Base-by-base conservation (phyloP, 768 basidiomycete genomes). In the Amylocystis lapponica region DNA sequence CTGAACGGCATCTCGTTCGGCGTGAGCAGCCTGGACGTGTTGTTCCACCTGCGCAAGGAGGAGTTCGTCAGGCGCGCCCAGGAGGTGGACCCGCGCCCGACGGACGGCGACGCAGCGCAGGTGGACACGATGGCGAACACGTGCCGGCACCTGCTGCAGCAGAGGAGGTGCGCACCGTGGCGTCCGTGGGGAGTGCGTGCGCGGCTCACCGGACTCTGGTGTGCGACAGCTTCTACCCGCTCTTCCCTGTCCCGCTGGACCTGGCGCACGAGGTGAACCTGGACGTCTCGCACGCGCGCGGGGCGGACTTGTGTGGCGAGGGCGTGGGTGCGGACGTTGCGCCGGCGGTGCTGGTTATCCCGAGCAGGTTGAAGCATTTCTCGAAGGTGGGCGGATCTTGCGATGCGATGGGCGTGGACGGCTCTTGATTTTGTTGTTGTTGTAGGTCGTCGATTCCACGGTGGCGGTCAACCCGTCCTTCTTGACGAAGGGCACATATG, bases 191-290 rank as follows among this genome's bases (percentile, higher is more conserved):
- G 22, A n/a, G n/a, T n/a, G n/a, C n/a, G n/a, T n/a, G n/a, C 34
- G 6, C 13, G 20, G 1, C 16, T 11, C 14, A n/a, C n/a, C n/a
- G n/a, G n/a, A n/a, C n/a, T n/a, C n/a, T n/a, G n/a, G n/a, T n/a
- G n/a, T n/a, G n/a, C n/a, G 17, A 16, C 58, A 97, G 92, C 55
- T 96, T 96, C 67, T 99, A 98, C 60, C 96, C 96, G 0, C 64
- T 96, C 30, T 97, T 97, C 63, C 96, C 96, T 8, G 76, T 81
- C 1, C 91, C 96, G 0, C 59, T 72, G 11, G 85, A 86, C 5
- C 63, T 85, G 14, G 69, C 82, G 2, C 70, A 76, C 27, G 91
- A 95, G 56, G 79, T 97, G 45, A 94, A 96, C 57, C 74, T 99
- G 30, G 93, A 96, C 56, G 72, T 96, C 13, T 81, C 86, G 16